Evolutionary conservation across 1,284 basidiomycete genomes (phyloP).

Genomic region (Coniophora puteana): DNA sequence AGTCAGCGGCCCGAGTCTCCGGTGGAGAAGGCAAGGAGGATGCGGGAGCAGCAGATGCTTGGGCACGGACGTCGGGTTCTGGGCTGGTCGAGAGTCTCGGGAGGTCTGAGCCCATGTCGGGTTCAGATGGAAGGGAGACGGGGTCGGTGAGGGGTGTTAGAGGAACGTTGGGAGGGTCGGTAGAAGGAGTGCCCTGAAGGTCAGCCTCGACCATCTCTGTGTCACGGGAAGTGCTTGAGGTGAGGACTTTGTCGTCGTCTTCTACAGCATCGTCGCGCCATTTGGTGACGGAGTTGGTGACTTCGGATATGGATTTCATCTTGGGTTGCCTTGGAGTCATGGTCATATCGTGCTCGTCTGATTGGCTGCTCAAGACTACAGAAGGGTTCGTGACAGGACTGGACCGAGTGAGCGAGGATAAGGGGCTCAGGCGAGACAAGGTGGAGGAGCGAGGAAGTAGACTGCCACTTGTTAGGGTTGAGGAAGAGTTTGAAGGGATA

Average conservation of each 20-base stretch:
- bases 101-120: conserved; percentile 1
- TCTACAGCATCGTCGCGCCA: conserved; percentile 36
- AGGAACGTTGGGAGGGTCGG: conserved; percentile 2
- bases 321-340: conserved; percentile 29
- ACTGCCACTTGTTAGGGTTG: too few relatives aligned
- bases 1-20: conserved; percentile 34
- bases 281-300: too few relatives aligned
- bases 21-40: conserved; percentile 35
- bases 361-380: conserved; percentile 62
- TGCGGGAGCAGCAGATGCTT: conserved; percentile 13
- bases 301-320: conserved; percentile 39
- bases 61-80: conserved; percentile 15
- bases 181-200: conserved; percentile 6
- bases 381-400: conserved; percentile 22
- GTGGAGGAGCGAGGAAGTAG: background rate
- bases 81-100: conserved; percentile 15
- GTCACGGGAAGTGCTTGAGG: conserved; percentile 6
- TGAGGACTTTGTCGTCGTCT: conserved; percentile 11
- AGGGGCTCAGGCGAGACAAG: background rate
- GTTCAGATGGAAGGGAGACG: background rate
- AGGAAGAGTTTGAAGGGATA: too few relatives aligned
- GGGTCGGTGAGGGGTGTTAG: conserved; percentile 3
- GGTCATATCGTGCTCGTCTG: conserved; percentile 43
- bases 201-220: conserved; percentile 25
- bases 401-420: conserved; percentile 2